Conservation (phyloP, 495 filamentous ascomycete genomes). For the Trichoderma gamsii region DNA sequence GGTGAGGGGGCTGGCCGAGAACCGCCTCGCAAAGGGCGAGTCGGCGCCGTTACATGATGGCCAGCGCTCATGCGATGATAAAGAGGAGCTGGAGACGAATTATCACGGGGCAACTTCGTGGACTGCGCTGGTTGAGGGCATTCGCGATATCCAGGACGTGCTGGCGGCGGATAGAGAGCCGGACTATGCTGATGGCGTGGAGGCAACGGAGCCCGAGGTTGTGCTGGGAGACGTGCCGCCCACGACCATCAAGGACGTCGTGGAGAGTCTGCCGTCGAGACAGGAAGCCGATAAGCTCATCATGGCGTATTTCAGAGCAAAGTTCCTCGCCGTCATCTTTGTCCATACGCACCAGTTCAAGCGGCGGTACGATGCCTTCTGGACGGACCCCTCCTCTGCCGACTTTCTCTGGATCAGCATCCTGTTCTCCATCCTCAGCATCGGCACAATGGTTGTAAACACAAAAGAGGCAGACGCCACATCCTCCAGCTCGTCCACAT, state of each 20-base stretch:
- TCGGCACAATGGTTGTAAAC: constrained; percentile 28
- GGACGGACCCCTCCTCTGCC: constrained; percentile 32
- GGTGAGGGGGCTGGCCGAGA: constrained; percentile 38
- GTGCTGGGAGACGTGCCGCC: constrained; percentile 24
- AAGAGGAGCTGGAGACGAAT: constrained; percentile 28
- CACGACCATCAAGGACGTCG: constrained; percentile 31
- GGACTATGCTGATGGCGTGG: constrained; percentile 18
- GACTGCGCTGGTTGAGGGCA: constrained; percentile 44
- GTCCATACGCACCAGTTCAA: constrained; percentile 38
- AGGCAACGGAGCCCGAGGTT: constrained; percentile 22
- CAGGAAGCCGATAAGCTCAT: constrained; percentile 37
- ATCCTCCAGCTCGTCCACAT: not conserved
- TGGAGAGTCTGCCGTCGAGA: constrained; percentile 34
- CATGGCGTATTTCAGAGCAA: constrained; percentile 39
- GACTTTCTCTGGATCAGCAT: constrained; percentile 39
- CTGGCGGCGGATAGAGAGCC: constrained; percentile 24
- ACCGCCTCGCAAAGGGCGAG: constrained; percentile 20
- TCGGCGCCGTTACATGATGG: constrained; percentile 12
- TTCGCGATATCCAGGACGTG: constrained; percentile 30
- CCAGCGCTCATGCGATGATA: constrained; percentile 19
- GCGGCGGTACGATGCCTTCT: constrained; percentile 43
- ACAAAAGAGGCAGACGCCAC: constrained; percentile 18
- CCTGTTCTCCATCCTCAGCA: constrained; percentile 35
- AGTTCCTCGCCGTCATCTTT: constrained; percentile 31
- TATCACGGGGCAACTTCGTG: constrained; percentile 46